Evolutionary conservation across 192 early-diverging fungal genomes (phyloP).

Genomic region (Coemansia sp.): DNA sequence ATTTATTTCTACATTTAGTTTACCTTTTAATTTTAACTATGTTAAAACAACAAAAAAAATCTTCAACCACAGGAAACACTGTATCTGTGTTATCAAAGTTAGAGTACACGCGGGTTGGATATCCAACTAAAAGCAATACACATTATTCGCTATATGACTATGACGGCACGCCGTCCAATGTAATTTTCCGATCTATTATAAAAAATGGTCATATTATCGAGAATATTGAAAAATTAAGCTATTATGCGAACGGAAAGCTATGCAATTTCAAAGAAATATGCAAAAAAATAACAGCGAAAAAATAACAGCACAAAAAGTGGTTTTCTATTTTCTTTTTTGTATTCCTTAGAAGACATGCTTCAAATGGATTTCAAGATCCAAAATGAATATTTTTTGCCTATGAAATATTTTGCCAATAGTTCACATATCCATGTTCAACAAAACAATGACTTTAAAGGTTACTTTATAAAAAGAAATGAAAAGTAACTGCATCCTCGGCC

Average conservation of each 20-base stretch:
- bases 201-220: background rate
- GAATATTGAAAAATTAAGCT: background rate
- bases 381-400: no score
- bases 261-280: background rate
- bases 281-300: background rate
- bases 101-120: background rate
- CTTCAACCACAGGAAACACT: no score
- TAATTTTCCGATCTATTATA: background rate
- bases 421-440: no score
- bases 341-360: no score
- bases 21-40: background rate
- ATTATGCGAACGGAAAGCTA: background rate
- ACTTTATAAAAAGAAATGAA: no score
- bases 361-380: no score
- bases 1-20: no score
- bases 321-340: no score
- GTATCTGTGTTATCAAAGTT: background rate
- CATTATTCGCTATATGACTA: background rate
- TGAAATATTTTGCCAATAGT: no score
- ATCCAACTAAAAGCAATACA: background rate
- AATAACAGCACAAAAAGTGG: background rate
- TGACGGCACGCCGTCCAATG: background rate
- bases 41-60: no score
- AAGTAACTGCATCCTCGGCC: no score
- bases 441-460: no score